phyloP scores from a whole-genome alignment of 345 rosid species.

The Psidium friedrichsthalianum region DNA sequence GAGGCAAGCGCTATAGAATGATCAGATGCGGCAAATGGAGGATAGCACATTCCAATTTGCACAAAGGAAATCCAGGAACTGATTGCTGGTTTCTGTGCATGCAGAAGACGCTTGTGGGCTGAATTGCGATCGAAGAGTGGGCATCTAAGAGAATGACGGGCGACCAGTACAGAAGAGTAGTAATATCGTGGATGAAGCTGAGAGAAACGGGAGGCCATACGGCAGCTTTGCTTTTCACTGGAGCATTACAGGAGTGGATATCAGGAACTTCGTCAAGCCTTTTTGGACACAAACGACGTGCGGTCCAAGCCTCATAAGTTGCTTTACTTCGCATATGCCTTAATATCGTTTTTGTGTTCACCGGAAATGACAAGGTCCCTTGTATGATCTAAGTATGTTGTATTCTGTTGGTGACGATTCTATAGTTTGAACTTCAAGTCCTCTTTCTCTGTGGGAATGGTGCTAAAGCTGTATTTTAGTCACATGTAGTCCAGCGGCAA shows the following conservation, averaged over 20 bases:
- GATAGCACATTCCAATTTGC: constrained; percentile 27
- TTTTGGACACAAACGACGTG: constrained; percentile 25
- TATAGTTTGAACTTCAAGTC: not conserved
- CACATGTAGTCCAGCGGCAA: not conserved
- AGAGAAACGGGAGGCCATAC: constrained; percentile 78
- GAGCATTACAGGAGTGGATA: constrained; percentile 74
- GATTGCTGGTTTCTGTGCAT: constrained; percentile 15
- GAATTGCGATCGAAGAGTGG: constrained; percentile 25
- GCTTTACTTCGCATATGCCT: not conserved
- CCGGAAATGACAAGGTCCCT: not conserved
- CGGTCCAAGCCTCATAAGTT: constrained; percentile 25
- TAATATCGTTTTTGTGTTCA: not conserved
- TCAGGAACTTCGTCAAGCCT: constrained; percentile 36
- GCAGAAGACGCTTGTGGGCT: constrained; percentile 16
- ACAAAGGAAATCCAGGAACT: constrained; percentile 17
- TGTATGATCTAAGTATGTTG: not conserved
- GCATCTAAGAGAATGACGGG: constrained; percentile 43
- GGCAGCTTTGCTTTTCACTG: constrained; percentile 77
- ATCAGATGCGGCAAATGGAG: constrained; percentile 28
- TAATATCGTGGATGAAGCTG: constrained; percentile 43
- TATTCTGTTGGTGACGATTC: not conserved
- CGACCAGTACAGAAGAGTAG: constrained; percentile 28
- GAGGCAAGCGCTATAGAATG: constrained; percentile 31
- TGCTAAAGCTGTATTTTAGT: not conserved
- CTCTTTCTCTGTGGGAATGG: not conserved